Evolutionary conservation across 257 asterid species (phyloP), one percentile per base, ranked within the genome.

Genomic region (Anisodus tanguticus): DNA sequence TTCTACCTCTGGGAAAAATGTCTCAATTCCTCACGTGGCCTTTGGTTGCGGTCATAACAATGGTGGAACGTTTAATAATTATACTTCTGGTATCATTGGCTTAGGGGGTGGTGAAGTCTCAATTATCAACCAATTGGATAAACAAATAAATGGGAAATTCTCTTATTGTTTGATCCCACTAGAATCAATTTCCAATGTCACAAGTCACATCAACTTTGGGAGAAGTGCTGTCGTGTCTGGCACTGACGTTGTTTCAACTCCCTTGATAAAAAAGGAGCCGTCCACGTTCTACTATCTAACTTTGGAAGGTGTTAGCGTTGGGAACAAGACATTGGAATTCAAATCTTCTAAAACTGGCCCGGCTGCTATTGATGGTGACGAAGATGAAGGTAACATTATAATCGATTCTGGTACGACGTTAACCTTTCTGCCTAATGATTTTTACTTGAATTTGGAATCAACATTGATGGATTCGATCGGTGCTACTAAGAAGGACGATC

Each of bases 341-440:
- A 82, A 64, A 39, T 3, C 43, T 47, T 26, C 79, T 15, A 26
- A 26, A 13, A 26, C 11, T 19, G 13, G 37, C 2, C 8, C 66
- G 6, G 0, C 2, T 43, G 22, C 17, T 17, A 5, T 49, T 4
- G 79, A 19, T 26, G 13, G n/a, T 22, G 76, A 53, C 0, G 17
- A 76, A 13, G 86, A 53, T 0, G 11, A 76, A 13, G 86, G 86
- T 2, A 86, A 83, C 71, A 83, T 86, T 6, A 79, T 86, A 39
- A 86, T 86, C 1, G 88, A 86, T 59, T 86, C 88, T 1, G 88
- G 88, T 5, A 57, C 86, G 5, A 70, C 88, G 0, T 43, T 86
- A 0, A 86, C 88, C 0, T 2, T 69, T 16, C 11, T 86, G 8
- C 82, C 82, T 4, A 10, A 3, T 0, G 77, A 35, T 1, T 5